Percentiles rank a stretch among this genome's conserved stretches.
phyloP scores from a whole-genome alignment of 2,329 filamentous ascomycete species.

The Trichophyton benhamiae region DNA sequence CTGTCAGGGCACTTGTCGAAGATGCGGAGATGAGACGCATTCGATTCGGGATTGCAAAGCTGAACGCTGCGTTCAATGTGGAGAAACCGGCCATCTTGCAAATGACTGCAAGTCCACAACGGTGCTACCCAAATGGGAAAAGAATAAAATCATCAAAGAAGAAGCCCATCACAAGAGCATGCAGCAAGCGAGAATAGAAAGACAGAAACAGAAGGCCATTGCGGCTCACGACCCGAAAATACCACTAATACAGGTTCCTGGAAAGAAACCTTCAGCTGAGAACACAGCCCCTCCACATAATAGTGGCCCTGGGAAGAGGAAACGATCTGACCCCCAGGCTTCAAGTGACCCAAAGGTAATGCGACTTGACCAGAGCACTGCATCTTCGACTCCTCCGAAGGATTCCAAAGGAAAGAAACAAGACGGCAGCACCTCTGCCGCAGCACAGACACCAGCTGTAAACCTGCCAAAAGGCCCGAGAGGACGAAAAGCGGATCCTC shows the following conservation, averaged over 20 bases:
- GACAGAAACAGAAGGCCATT: slow-evolving; percentile 31
- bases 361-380: slow-evolving; percentile 13
- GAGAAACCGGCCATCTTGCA: slow-evolving; percentile 31
- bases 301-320: slow-evolving; percentile 20
- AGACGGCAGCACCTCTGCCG: not conserved
- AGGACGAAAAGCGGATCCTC: slow-evolving; percentile 15
- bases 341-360: slow-evolving; percentile 19
- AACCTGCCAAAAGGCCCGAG: slow-evolving; percentile 17
- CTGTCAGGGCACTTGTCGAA: slow-evolving; percentile 29
- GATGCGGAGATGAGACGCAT: slow-evolving; percentile 32
- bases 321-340: slow-evolving; percentile 20
- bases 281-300: slow-evolving; percentile 6
- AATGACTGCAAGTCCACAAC: slow-evolving; percentile 24
- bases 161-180: slow-evolving; percentile 26
- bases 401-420: slow-evolving; percentile 13
- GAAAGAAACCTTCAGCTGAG: slow-evolving; percentile 13
- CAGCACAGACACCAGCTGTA: slow-evolving; percentile 9
- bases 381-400: slow-evolving; percentile 17
- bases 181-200: slow-evolving; percentile 26
- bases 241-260: slow-evolving; percentile 27
- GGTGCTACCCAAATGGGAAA: slow-evolving; percentile 27
- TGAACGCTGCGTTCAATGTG: slow-evolving; percentile 34
- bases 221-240: slow-evolving; percentile 36
- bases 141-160: slow-evolving; percentile 24
- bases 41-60: slow-evolving; percentile 27